Percentiles rank a stretch among this genome's conserved stretches.
phyloP scores from a whole-genome alignment of 2,329 filamentous ascomycete species.

The Fusarium odoratissimum region DNA sequence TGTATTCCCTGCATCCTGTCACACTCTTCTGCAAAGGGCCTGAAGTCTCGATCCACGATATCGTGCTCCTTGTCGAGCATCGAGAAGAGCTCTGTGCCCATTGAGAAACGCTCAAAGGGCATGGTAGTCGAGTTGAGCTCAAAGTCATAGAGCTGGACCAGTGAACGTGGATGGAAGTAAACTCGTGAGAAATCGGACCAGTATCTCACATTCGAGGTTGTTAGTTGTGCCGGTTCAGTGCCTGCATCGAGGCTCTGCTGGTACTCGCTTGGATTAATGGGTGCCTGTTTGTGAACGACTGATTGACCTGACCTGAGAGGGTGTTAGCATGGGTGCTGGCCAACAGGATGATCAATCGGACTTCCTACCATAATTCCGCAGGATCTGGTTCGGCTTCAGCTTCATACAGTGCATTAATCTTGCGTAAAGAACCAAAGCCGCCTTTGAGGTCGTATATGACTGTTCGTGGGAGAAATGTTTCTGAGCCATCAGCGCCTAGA shows the following conservation, averaged over 20 bases:
- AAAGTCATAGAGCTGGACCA: constrained; percentile 88
- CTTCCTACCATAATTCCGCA: constrained; percentile 51
- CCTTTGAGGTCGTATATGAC: constrained; percentile 96
- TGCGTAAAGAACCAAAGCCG: constrained; percentile 87
- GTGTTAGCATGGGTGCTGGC: not conserved
- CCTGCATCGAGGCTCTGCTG: constrained; percentile 83
- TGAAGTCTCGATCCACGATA: constrained; percentile 87
- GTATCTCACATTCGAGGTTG: constrained; percentile 80
- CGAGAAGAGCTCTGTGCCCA: constrained; percentile 80
- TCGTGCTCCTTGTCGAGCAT: constrained; percentile 83
- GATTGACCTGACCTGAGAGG: constrained; percentile 70
- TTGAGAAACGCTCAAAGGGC: constrained; percentile 92
- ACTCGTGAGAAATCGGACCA: constrained; percentile 96
- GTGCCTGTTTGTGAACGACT: constrained; percentile 74
- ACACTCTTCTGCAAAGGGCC: constrained; percentile 91
- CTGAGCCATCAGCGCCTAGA: constrained; percentile 81
- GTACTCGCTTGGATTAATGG: constrained; percentile 79
- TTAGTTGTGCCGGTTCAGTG: constrained; percentile 72
- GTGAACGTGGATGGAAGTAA: constrained; percentile 90
- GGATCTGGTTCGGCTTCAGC: constrained; percentile 52
- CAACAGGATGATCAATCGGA: too few relatives aligned
- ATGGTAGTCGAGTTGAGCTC: constrained; percentile 82
- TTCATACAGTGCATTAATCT: constrained; percentile 90
- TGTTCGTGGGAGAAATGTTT: constrained; percentile 92
- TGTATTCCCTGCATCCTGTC: constrained; percentile 93